Base-by-base conservation (phyloP, 2,329 filamentous ascomycete species). In the Colletotrichum sp. region DNA sequence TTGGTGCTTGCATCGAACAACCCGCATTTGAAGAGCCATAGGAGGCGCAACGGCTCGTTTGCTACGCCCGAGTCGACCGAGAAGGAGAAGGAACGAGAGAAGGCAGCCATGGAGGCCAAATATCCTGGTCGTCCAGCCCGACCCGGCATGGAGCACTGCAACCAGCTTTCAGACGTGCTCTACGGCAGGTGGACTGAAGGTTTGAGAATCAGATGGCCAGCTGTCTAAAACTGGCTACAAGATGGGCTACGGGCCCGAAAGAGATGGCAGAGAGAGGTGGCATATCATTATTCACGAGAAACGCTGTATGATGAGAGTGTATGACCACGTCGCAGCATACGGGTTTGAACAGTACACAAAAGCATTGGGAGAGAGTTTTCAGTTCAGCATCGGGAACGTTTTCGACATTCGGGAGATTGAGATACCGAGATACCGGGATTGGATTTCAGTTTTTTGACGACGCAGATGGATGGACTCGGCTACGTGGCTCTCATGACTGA, bases 111-210 rank as follows among this genome's bases (percentile, higher is more conserved):
- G 12, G 88, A 90, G 79, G 85, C 88, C 19, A 90, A 88, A 79
- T 91, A 90, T 70, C 91, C 90, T 2, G 90, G 90, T 2, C 88
- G 89, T 52, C 86, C 89, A 69, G 82, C 89, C 3, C 85, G 86
- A 63, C 90, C 92, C 2, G 96, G 96, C 3, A 96, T 98, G 95
- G 96, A 98, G 84, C 96, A 98, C 85, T 95, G 94, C 79, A 95
- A 95, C 82, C 92, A 98, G 82, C 89, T 99, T 49, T 95, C 95
- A 2, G 96, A 98, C 83, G 95, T 98, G 25, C 90, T 99, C 25
- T 99, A 98, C 85, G 92, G 93, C 19, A 92, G 96, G 59, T 99
- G 97, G 97, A 92, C 93, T 4, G 95, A 98, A 75, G 96, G 95
- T 3, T 87, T 99, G 80, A 92, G 93, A 78, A 90, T 91, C 71